Conservation (phyloP, 2,329 filamentous ascomycete genomes). For the Simplicillium aogashimaense region DNA sequence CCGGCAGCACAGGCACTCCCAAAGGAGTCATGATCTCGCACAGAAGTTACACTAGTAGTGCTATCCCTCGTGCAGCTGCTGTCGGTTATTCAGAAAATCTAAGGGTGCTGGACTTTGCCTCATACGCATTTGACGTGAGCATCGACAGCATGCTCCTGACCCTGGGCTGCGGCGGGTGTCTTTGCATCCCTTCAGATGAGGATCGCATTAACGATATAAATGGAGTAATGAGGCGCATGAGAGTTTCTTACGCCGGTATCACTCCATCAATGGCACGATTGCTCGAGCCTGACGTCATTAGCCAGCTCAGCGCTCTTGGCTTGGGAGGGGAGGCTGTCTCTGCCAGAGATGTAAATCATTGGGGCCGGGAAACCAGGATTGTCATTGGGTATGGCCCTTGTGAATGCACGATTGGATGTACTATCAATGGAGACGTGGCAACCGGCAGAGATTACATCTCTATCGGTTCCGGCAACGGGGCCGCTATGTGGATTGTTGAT, state of each 20-base stretch:
- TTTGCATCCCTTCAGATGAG: background rate
- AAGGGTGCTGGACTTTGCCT: background rate
- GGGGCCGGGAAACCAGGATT: background rate
- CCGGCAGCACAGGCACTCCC: background rate
- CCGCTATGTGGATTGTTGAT: conserved; percentile 12
- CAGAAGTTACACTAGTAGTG: background rate
- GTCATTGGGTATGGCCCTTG: background rate
- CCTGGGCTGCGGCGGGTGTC: background rate
- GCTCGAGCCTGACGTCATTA: background rate
- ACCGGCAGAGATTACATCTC: background rate
- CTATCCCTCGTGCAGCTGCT: background rate
- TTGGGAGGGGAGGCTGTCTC: conserved; percentile 1
- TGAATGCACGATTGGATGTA: background rate
- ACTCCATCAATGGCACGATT: background rate
- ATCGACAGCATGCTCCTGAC: background rate
- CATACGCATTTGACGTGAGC: background rate
- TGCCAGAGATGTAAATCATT: conserved; percentile 1
- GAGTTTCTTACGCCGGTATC: background rate
- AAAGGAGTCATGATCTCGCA: background rate
- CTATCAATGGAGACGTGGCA: background rate
- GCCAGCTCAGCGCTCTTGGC: background rate
- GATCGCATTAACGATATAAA: background rate
- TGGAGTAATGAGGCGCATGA: background rate
- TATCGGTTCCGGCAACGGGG: background rate
- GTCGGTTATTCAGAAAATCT: background rate